Conservation (phyloP, 2,329 filamentous ascomycete species). For the Penicillium freii region DNA sequence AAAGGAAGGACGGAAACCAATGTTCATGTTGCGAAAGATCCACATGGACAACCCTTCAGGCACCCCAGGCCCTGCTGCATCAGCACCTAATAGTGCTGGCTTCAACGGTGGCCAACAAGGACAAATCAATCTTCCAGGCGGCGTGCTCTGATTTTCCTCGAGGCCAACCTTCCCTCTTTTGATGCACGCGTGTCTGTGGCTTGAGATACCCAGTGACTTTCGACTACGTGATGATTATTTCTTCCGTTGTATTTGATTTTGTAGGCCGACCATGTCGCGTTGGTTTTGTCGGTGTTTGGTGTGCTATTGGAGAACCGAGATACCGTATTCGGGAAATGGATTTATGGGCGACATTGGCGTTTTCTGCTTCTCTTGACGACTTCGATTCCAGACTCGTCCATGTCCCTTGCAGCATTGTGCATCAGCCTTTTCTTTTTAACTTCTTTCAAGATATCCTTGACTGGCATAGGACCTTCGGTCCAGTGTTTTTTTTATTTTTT, state of each 20-base stretch:
- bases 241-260: slow-evolving; percentile 5
- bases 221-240: not conserved
- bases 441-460: slow-evolving; percentile 3
- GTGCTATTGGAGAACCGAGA: not conserved
- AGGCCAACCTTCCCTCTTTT: not conserved
- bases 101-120: slow-evolving; percentile 29
- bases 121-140: slow-evolving; percentile 36
- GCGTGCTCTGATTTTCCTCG: slow-evolving; percentile 28
- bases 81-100: slow-evolving; percentile 34
- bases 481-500: not conserved
- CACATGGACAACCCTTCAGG: slow-evolving; percentile 40
- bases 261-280: not conserved
- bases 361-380: slow-evolving; percentile 1
- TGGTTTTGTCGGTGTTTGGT: slow-evolving; percentile 6
- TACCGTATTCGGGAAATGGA: not conserved
- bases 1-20: slow-evolving; percentile 94
- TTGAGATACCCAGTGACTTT: slow-evolving; percentile 15
- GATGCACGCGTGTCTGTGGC: slow-evolving; percentile 10
- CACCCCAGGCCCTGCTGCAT: slow-evolving; percentile 16
- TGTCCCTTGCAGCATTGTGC: slow-evolving; percentile 5
- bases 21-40: slow-evolving; percentile 93
- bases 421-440: slow-evolving; percentile 8
- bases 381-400: not conserved
- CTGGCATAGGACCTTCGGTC: not conserved
- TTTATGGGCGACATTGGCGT: slow-evolving; percentile 6